Base-by-base conservation (phyloP, 495 filamentous ascomycete genomes). In the Aspergillus egyptiacus region DNA sequence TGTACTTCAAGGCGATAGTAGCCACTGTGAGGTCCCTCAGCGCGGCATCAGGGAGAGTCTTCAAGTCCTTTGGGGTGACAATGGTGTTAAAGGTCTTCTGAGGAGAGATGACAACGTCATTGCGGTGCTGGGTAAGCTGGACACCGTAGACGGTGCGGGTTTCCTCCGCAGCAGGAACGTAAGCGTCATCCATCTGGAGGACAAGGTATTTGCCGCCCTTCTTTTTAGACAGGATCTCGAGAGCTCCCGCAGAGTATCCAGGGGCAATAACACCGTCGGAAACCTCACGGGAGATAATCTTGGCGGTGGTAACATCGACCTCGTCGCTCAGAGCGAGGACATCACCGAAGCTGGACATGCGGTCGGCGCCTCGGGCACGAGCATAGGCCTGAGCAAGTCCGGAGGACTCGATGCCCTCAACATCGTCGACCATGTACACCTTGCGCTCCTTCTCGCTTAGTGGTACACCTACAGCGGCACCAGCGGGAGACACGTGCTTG, bases 401-500 rank as follows among this genome's bases (percentile, higher is more conserved):
- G 13, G 91, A 96, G 18, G 80, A 78, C 64, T 93, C 86, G 38
- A 98, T 78, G 43, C 84, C 88, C 44, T 84, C 80, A 60, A 98
- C 91, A 65, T 96, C 94, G 52, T 95, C 88, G 23, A 97, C 94
- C 80, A 98, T 95, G 73, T 93, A 97, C 22, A 96, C 91, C 73
- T 94, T 91, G 71, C 85, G 81, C 76, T 98, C 93, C 43, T 85
- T 83, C 42, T 88, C 81, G 50, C 69, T 88, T 56, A 98, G 76
- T 28, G 86, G 87, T 18, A 90, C 77, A 52, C 91, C 93, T 60
- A 98, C 89, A 46, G 93, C 93, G 38, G 93, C 93, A 55, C 93
- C 93, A 31, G 93, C 93, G 6, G 93, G 93, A 4, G 94, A 97
- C 31, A 97, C 93, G 64, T 97, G 94, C 79, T 98, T 98, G 84